Conservation (phyloP, 2,329 filamentous ascomycete species). For the Cercospora nicotianae region DNA sequence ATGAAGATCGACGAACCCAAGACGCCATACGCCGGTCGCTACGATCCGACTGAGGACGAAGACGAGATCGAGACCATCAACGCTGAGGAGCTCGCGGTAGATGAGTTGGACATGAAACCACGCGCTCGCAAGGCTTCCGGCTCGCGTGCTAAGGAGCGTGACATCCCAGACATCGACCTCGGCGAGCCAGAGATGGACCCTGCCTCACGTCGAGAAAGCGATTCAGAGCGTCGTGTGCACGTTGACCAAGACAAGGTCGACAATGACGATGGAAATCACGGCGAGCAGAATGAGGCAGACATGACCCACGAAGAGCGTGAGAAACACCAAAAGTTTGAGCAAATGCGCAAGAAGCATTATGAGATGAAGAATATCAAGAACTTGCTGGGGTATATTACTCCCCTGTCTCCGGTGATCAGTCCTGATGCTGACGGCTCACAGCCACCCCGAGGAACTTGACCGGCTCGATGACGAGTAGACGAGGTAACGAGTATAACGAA, state of each 20-base stretch:
- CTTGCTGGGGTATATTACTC: conserved; percentile 66
- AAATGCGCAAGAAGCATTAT: conserved; percentile 92
- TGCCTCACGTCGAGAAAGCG: conserved; percentile 36
- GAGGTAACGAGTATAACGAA: conserved; percentile 11
- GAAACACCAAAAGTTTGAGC: conserved; percentile 90
- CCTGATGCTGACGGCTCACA: conserved; percentile 28
- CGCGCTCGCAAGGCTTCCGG: conserved; percentile 37
- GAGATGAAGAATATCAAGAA: conserved; percentile 96
- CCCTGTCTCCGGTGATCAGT: conserved; percentile 9
- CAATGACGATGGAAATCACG: conserved; percentile 53
- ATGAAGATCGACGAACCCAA: conserved; percentile 99
- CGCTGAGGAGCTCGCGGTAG: conserved; percentile 67
- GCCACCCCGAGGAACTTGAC: conserved; percentile 46
- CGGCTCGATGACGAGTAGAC: conserved; percentile 46
- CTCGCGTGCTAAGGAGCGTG: conserved; percentile 57
- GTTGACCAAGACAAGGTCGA: conserved; percentile 59
- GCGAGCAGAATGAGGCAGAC: conserved; percentile 58
- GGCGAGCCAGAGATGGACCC: conserved; percentile 76
- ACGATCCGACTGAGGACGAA: conserved; percentile 85
- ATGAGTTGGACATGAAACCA: conserved; percentile 61
- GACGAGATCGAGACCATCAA: conserved; percentile 69
- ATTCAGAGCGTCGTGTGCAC: conserved; percentile 74
- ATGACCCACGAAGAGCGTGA: conserved; percentile 70
- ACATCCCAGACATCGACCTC: conserved; percentile 88
- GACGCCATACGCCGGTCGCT: conserved; percentile 91